Conservation (phyloP, 768 basidiomycete species). For the Hortiboletus flavorubellus region DNA sequence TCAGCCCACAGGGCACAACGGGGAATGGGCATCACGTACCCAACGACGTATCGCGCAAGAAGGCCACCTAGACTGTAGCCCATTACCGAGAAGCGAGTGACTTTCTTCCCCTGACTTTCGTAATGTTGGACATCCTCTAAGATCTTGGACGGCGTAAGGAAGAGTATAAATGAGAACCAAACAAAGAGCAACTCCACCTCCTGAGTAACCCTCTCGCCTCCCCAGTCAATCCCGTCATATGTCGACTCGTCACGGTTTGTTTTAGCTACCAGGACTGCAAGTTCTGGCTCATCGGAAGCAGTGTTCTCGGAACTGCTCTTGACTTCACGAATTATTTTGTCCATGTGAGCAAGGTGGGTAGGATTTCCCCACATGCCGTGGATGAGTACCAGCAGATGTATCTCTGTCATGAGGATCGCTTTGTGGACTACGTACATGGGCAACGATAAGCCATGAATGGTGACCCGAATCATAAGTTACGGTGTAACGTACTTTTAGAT, state of each 20-base stretch:
- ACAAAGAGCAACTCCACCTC: slow-evolving; percentile 49
- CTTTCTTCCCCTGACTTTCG: slow-evolving; percentile 48
- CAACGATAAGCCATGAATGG: neutral
- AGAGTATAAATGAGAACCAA: neutral
- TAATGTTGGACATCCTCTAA: slow-evolving; percentile 52
- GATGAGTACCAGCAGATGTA: slow-evolving; percentile 45
- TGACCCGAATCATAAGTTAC: neutral
- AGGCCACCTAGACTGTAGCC: slow-evolving; percentile 85
- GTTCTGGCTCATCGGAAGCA: slow-evolving; percentile 35
- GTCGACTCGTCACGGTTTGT: slow-evolving; percentile 65
- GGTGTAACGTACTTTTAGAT: slow-evolving; percentile 3
- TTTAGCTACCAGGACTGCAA: slow-evolving; percentile 63
- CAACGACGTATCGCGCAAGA: slow-evolving; percentile 74
- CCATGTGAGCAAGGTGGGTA: slow-evolving; percentile 56
- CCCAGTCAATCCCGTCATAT: slow-evolving; percentile 85
- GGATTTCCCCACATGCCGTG: slow-evolving; percentile 84
- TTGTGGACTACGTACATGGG: neutral
- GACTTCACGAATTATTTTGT: slow-evolving; percentile 50
- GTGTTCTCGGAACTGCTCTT: slow-evolving; percentile 24
- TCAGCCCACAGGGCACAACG: slow-evolving; percentile 3
- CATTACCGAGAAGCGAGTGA: slow-evolving; percentile 67
- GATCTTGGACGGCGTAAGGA: slow-evolving; percentile 41
- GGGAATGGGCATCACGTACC: slow-evolving; percentile 37
- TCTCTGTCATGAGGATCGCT: slow-evolving; percentile 20
- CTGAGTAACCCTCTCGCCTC: slow-evolving; percentile 72